A percentile compares a stretch with the other conserved stretches of the same genome.
Conservation (phyloP, 371 early-diverging fungal genomes). For the Rhizopus microsporus region DNA sequence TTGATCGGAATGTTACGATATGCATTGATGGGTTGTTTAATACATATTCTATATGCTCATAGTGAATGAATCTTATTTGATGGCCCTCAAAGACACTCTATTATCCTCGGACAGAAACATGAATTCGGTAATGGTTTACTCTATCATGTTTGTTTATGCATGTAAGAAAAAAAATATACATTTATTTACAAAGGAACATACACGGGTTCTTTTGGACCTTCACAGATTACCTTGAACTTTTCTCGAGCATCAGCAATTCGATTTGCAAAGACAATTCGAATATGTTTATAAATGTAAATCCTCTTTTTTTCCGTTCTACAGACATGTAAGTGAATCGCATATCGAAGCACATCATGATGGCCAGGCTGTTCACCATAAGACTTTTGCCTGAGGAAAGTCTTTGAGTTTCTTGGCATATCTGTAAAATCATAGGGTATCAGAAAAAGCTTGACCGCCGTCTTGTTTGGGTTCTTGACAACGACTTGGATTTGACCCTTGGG, state of each 20-base stretch:
- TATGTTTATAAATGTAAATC: conserved; percentile 64
- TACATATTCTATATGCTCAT: too few relatives aligned
- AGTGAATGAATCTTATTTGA: too few relatives aligned
- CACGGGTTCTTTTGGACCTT: conserved; percentile 57
- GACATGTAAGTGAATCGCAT: conserved; percentile 80
- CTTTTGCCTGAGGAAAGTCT: conserved; percentile 85
- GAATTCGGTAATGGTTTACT: too few relatives aligned
- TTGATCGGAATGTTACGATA: too few relatives aligned
- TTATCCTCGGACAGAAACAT: too few relatives aligned
- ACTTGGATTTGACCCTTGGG: conserved; percentile 81
- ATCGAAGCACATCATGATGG: conserved; percentile 45
- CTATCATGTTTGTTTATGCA: too few relatives aligned
- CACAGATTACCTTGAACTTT: conserved; percentile 59
- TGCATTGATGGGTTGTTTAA: too few relatives aligned
- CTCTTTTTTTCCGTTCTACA: conserved; percentile 57
- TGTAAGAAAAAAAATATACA: not conserved
- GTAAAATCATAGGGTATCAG: conserved; percentile 80
- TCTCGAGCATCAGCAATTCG: conserved; percentile 63
- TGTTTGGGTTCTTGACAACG: conserved; percentile 80
- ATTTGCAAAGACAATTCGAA: conserved; percentile 80
- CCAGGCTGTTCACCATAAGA: conserved; percentile 42
- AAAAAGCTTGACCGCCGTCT: conserved; percentile 80
- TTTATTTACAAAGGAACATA: conserved; percentile 34
- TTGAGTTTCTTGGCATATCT: conserved; percentile 73
- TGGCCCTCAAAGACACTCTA: too few relatives aligned